Base-by-base conservation (phyloP, 306 rosid genomes). In the Medicago lupulina region DNA sequence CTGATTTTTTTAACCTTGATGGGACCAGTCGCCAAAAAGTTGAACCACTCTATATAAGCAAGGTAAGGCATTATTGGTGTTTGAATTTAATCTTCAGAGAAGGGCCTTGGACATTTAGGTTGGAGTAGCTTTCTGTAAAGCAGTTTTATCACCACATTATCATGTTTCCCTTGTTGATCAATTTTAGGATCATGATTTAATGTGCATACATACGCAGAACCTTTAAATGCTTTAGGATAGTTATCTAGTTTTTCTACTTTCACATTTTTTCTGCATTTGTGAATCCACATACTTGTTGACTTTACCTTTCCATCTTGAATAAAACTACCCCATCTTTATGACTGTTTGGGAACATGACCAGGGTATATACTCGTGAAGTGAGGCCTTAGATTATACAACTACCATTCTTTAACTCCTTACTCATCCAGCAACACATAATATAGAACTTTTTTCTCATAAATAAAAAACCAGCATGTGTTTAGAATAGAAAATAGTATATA, bases 11-110 rank as follows among this genome's bases (percentile, higher is more conserved):
- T 82, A 95, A 92, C 82, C 87, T 95, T 46, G 96, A 89, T 60
- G 96, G 89, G 38, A 86, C 84, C 36, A 8, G 43, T 65, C 93
- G 96, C 21, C 89, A 82, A 79, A 95, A 92, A 83, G 93, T 95
- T 9, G 91, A 94, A 83, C 97, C 98, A 19, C 95, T 92, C 78
- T 87, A 86, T 84, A 80, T 92, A 57, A 95, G 98, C 87, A 95
- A 95, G 97, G 98, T 94, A 76, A 82, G 74, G 60, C 41, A 31
- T 70, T 21, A 53, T 57, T 66, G 75, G 18, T 36, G 19, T 19
- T 55, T 11, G 8, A 41, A 55, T 43, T 67, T 57, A 19, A 70
- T 34, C n/a, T 7, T n/a, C 41, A 18, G 73, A 38, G 62, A 41
- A 41, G 8, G 51, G 59, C 15, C 17, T 57, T 43, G 63, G 47